A percentile compares a stretch with the other conserved stretches of the same genome.
phyloP scores from a whole-genome alignment of 805 yeast species.

The Zygosaccharomyces rouxii region DNA sequence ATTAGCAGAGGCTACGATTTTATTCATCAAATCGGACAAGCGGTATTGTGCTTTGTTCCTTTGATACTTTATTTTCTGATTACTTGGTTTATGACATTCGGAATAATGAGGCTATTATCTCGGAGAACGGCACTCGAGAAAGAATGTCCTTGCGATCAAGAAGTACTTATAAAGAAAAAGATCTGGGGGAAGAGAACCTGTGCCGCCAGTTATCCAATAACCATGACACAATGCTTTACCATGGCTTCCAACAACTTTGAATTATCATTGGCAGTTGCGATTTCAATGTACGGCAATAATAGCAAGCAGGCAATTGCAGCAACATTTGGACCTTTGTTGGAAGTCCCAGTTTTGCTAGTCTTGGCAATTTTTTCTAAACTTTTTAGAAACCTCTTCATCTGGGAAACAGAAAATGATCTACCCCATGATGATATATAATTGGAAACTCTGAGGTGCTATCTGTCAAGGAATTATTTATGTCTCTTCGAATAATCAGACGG shows the following conservation, averaged over 20 bases:
- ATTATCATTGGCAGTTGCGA: constrained; percentile 50
- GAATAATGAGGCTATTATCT: constrained; percentile 34
- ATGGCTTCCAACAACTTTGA: constrained; percentile 59
- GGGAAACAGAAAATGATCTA: constrained; percentile 7
- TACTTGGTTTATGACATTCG: constrained; percentile 45
- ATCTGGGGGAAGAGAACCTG: constrained; percentile 32
- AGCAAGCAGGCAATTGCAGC: constrained; percentile 54
- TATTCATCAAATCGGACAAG: constrained; percentile 45
- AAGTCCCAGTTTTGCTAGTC: constrained; percentile 47
- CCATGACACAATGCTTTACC: constrained; percentile 50
- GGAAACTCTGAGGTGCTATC: too few species aligned
- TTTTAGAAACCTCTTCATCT: constrained; percentile 32
- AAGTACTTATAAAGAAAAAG: constrained; percentile 16
- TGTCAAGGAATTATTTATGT: too few species aligned
- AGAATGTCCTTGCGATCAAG: constrained; percentile 42
- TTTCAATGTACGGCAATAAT: constrained; percentile 48
- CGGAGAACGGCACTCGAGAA: constrained; percentile 6
- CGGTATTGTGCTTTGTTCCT: constrained; percentile 48
- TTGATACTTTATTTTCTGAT: constrained; percentile 44
- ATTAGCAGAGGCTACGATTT: constrained; percentile 47
- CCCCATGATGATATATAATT: too few species aligned
- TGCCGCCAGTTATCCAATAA: constrained; percentile 39
- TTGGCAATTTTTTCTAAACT: constrained; percentile 38
- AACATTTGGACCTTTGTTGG: constrained; percentile 57
- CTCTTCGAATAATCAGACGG: too few species aligned